Base-by-base conservation (phyloP, 441 rosid species). In the Mallotus repandus region DNA sequence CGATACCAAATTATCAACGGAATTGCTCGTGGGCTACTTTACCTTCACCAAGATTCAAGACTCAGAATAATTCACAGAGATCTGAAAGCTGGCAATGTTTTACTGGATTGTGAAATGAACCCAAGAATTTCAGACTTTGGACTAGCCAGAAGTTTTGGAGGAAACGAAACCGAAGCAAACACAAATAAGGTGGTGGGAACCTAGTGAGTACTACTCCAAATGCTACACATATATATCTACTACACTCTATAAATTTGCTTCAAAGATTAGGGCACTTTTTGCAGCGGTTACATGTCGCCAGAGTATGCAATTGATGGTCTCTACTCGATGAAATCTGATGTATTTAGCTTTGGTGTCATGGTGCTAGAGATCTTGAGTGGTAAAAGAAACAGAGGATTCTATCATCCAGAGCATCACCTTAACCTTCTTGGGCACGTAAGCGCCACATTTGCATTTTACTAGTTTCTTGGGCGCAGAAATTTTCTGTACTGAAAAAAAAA, bases 71-170 rank as follows among this genome's bases (percentile, higher is more conserved):
- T 90, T 13, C 96, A 86, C 10, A 55, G 59, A 55, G 59, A 92
- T 80, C 84, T 89, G 3, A 91, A 90, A 79, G 89, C 89, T 6
- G 86, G 98, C 68, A 93, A 91, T 52, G 43, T 89, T 22, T 75
- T 93, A 68, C 84, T 91, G 38, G 95, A 91, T 54, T 66, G 72
- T 49, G 83, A 86, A 0, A 81, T 89, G 92, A 83, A 81, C 65
- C 93, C 94, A 3, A 93, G 89, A 55, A 93, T 91, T 45, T 89
- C 90, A 3, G 91, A 93, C 67, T 93, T 93, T 59, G 98, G 95
- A 22, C 81, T 91, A 92, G 98, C 98, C 5, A 84, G 92, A 74
- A 89, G 83, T 69, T 89, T 91, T 35, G 91, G 97, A 14, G 80
- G 88, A 84, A 50, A 89, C 85, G 78, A 83, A 73, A 29, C 81